A percentile compares a stretch with the other conserved stretches of the same genome.
phyloP scores from a whole-genome alignment of 2,329 filamentous ascomycete species.

The Exophiala sp. region DNA sequence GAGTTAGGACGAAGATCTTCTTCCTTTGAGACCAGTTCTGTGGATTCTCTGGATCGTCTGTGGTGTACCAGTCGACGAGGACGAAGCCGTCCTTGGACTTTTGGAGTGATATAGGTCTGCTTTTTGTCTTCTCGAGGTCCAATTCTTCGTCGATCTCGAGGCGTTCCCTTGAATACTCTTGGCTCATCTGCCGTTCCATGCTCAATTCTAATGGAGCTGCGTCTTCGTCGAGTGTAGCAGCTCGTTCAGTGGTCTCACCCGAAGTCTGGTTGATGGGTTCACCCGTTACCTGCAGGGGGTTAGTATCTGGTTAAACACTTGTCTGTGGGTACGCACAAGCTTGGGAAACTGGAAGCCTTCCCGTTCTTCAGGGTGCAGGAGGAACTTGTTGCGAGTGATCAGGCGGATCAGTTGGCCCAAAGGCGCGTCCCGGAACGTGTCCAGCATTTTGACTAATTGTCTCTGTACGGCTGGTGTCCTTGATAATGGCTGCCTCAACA shows the following conservation, averaged over 20 bases:
- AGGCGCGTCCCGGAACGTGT: constrained; percentile 40
- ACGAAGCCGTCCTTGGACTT: constrained; percentile 32
- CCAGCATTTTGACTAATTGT: constrained; percentile 5
- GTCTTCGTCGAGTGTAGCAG: background rate
- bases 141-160: constrained; percentile 33
- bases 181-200: constrained; percentile 3
- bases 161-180: constrained; percentile 27
- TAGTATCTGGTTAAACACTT: background rate
- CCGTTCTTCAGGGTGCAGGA: constrained; percentile 45
- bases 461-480: background rate
- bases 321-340: constrained; percentile 5
- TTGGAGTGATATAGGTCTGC: constrained; percentile 30
- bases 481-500: too few relatives aligned
- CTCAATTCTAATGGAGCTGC: background rate
- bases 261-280: too few relatives aligned
- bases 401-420: constrained; percentile 45
- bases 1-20: constrained; percentile 23
- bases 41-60: constrained; percentile 29
- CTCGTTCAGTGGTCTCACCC: background rate
- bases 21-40: constrained; percentile 28
- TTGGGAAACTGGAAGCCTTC: constrained; percentile 29
- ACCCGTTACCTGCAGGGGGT: too few relatives aligned
- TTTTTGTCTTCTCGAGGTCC: constrained; percentile 27
- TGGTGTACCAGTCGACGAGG: constrained; percentile 26
- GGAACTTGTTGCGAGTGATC: constrained; percentile 39